These are phyloP conservation scores for Wickerhamiella alocasiicola DNA, from an alignment of 805 yeast genomes.

Conservation along the genomic window DNA sequence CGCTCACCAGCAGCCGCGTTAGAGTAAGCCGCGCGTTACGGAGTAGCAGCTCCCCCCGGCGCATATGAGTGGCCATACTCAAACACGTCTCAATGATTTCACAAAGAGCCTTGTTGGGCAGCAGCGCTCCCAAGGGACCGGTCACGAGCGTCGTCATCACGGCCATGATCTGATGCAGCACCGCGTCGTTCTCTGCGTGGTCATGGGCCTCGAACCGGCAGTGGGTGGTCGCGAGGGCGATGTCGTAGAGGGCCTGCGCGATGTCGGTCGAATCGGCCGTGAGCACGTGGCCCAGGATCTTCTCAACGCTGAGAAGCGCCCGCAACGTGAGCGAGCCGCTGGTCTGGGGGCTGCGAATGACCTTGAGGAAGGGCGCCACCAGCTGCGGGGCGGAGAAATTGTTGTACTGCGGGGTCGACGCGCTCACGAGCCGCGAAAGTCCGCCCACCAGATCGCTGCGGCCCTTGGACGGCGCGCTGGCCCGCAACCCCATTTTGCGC, in stretches of 20 bases:
- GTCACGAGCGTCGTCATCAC: constrained; percentile 55
- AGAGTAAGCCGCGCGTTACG: constrained; percentile 52
- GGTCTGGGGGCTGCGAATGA: constrained; percentile 71
- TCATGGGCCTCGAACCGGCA: constrained; percentile 94
- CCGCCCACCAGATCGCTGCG: constrained; percentile 58
- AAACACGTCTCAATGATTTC: constrained; percentile 87
- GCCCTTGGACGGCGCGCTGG: not conserved
- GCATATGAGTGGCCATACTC: constrained; percentile 81
- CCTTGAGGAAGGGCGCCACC: constrained; percentile 74
- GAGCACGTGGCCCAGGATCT: constrained; percentile 63
- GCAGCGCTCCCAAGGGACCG: constrained; percentile 49
- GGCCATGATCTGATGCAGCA: constrained; percentile 67
- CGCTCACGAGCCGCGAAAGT: constrained; percentile 57
- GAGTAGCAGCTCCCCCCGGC: constrained; percentile 79
- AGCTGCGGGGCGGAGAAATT: constrained; percentile 60
- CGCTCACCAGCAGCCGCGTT: constrained; percentile 14
- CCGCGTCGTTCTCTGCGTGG: constrained; percentile 83
- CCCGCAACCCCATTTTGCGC: constrained; percentile 26
- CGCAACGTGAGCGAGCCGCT: constrained; percentile 76
- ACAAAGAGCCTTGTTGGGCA: constrained; percentile 71
- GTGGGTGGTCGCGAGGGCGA: constrained; percentile 69
- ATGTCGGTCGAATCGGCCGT: constrained; percentile 42
- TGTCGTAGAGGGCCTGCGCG: constrained; percentile 46
- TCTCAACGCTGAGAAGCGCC: constrained; percentile 64
- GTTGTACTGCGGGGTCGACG: too few species aligned